Evolutionary conservation across 2,329 filamentous ascomycete genomes (phyloP), one percentile per base, ranked within the genome.

Genomic region (Cladosporium sp.): DNA sequence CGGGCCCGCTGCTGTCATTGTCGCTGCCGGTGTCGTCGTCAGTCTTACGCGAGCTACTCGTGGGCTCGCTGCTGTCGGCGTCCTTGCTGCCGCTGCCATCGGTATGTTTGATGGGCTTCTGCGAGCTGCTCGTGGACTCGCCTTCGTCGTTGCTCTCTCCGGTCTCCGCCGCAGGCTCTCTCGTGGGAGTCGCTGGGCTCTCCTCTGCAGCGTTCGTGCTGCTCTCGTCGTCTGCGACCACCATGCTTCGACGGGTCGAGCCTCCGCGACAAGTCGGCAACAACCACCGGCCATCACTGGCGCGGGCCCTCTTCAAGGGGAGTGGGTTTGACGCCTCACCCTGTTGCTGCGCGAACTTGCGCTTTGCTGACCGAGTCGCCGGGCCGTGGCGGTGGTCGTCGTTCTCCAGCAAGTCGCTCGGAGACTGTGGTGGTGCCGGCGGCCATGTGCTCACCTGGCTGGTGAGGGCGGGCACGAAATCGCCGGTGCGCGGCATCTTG

Each of bases 351-450:
- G 32, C 52, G 18, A 21, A 15, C 52, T 55, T 55, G 32, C 52
- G 52, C 52, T 55, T 55, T 30, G 30, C 52, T 55, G 30, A 55
- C 52, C 52, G 52, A 55, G 52, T 30, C 52, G 52, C 18, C 30
- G 52, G n/a, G 28, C 28, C 30, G 28, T 34, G 52, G 52, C 32
- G 18, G 52, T 7, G 28, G 28, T 55, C 15, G 26, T 30, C 52
- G 26, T 18, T 55, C 52, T 55, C 26, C 52, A 30, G 30, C 52
- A 14, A 21, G 4, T 2, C 30, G 30, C 52, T 21, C 52, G 52
- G 32, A 34, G 52, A 55, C 14, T 34, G 55, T 38, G 55, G 32
- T 41, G 55, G n/a, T 58, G 55, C 55, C 21, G 21, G 55, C 34
- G 55, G 30, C 28, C 24, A 30, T 52, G 15, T 52, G 24, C 15